Evolutionary conservation across 768 basidiomycete genomes (phyloP).

Genomic region (Gloeophyllum trabeum): DNA sequence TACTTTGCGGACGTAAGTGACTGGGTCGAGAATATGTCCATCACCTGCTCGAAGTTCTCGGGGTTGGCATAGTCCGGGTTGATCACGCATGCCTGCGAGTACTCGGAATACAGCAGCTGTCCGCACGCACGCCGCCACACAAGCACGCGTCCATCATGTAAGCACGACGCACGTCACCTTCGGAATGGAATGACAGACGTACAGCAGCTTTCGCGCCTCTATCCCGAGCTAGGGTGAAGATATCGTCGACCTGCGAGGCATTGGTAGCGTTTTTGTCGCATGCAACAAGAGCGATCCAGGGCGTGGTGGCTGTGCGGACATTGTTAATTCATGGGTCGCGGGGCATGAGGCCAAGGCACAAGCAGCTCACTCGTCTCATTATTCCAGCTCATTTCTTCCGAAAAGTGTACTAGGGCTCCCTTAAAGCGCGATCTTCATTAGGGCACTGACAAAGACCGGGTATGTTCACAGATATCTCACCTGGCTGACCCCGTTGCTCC

Average conservation of each 20-base stretch:
- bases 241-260: constrained; percentile 47
- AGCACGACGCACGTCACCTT: neutral
- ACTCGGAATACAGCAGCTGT: constrained; percentile 70
- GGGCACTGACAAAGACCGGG: neutral
- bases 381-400: constrained; percentile 38
- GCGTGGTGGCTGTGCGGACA: constrained; percentile 43
- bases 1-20: constrained; percentile 43
- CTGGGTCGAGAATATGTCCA: constrained; percentile 73
- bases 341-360: neutral
- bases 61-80: constrained; percentile 60
- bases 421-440: constrained; percentile 15
- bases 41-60: constrained; percentile 51
- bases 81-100: constrained; percentile 64
- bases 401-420: constrained; percentile 82
- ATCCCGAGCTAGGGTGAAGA: constrained; percentile 73
- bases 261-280: constrained; percentile 74
- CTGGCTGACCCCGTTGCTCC: constrained; percentile 39
- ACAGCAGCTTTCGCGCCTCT: constrained; percentile 77
- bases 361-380: constrained; percentile 32
- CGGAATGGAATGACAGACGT: constrained; percentile 16
- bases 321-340: neutral
- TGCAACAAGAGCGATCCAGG: constrained; percentile 85
- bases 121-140: no score
- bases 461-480: constrained; percentile 22
- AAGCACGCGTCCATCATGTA: neutral